phyloP scores from a whole-genome alignment of 2,329 filamentous ascomycete species.

The Clonostachys chloroleuca region DNA sequence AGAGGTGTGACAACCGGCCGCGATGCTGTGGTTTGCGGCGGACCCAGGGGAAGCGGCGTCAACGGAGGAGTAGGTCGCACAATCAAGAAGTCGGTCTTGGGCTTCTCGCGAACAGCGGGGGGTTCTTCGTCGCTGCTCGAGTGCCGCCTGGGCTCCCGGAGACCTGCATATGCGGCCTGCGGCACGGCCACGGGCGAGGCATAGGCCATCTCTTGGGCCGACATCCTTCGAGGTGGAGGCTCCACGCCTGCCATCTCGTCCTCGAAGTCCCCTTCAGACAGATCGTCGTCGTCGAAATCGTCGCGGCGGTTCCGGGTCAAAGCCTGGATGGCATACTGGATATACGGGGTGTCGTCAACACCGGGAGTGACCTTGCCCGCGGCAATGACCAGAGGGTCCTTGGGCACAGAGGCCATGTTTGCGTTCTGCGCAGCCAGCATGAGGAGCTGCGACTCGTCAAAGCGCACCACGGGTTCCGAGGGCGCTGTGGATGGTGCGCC shows the following conservation, averaged over 20 bases:
- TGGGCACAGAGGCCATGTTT: conserved; percentile 31
- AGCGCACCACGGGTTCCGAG: conserved; percentile 17
- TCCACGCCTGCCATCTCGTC: conserved; percentile 2
- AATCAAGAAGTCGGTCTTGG: not conserved
- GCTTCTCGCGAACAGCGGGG: not conserved
- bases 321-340: conserved; percentile 85
- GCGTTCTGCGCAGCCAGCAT: conserved; percentile 27
- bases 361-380: conserved; percentile 64
- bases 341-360: conserved; percentile 80
- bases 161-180: not conserved
- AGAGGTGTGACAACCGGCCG: not conserved
- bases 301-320: conserved; percentile 51
- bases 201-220: not conserved
- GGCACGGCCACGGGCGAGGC: not conserved
- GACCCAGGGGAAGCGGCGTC: not conserved
- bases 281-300: not conserved
- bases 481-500: conserved; percentile 6
- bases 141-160: not conserved
- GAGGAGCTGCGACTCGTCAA: conserved; percentile 31
- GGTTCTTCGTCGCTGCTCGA: not conserved
- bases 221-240: not conserved
- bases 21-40: not conserved
- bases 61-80: not conserved
- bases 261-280: conserved; percentile 1
- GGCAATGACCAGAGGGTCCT: conserved; percentile 45